Base-by-base conservation (phyloP, 352 stramenopile species). In the Phytophthora rubi region DNA sequence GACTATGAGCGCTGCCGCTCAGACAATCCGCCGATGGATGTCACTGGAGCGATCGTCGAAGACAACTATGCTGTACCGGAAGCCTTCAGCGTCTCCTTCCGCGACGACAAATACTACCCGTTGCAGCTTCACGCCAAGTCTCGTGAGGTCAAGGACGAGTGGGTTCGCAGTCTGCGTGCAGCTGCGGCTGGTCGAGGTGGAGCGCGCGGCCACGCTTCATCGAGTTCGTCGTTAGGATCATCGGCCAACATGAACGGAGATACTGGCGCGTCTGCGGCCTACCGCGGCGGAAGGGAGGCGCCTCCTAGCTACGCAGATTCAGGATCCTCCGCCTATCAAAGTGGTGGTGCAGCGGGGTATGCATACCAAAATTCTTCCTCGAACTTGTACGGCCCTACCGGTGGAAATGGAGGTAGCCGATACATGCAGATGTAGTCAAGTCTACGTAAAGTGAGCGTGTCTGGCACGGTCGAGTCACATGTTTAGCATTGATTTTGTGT, bases 81-180 rank as follows among this genome's bases (percentile, higher is more conserved):
- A 72, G 89, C 89, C 3, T 94, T 96, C 54, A 89, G 83, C 60
- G 81, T 96, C 56, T 85, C 84, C 49, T 96, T 96, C 53, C 74
- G 80, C 16, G 83, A 96, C 28, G 76, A 94, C 63, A 89, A 85
- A 68, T 92, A 94, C 70, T 91, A 90, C 59, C 88, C 88, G 21
- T 74, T 96, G 58, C 83, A 92, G 55, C 71, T 96, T 51, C 89
- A 94, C 59, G 89, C 89, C 57, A 93, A 92, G 75, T 95, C 89
- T 13, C 69, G 79, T 53, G 84, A 92, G 21, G 75, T 81, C 16
- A 94, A 94, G 73, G 77, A 83, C 21, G 86, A 96, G 57, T 96
- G 89, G 89, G 88, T 94, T 33, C 77, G 85, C 15, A 90, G 78
- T 64, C 76, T 96, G 26, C 87, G 88, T 21, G 83, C 82, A 48